phyloP scores from a whole-genome alignment of 192 early-diverging fungal species.

The Radiomyces spectabilis region DNA sequence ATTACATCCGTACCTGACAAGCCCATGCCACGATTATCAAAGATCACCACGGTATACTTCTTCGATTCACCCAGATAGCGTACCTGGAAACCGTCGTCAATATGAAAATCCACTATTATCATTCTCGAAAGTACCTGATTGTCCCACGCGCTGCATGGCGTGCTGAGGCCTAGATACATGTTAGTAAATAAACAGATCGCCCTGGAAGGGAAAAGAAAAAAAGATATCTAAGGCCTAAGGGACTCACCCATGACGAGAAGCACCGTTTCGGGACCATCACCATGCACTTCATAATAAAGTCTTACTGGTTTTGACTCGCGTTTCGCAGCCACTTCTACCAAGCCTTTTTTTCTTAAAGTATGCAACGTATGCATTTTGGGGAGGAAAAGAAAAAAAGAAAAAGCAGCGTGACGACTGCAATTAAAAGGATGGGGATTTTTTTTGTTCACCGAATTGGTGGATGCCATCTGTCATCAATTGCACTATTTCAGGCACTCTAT shows the following conservation, averaged over 20 bases:
- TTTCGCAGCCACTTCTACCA: neutral
- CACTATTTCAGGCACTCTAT: too few species aligned
- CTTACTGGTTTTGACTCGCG: neutral
- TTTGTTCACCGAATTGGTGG: too few species aligned
- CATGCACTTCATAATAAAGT: constrained; percentile 72
- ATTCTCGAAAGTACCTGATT: too few species aligned
- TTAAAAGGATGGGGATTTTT: too few species aligned
- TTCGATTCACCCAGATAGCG: constrained; percentile 53
- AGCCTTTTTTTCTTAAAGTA: neutral
- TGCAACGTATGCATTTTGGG: too few species aligned
- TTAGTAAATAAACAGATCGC: neutral
- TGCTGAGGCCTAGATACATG: neutral
- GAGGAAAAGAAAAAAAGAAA: too few species aligned
- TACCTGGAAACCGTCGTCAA: constrained; percentile 34
- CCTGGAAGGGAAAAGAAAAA: neutral
- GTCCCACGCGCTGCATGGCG: too few species aligned
- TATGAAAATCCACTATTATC: too few species aligned
- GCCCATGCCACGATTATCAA: constrained; percentile 81
- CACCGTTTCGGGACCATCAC: constrained; percentile 56
- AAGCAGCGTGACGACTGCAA: too few species aligned
- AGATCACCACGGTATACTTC: constrained; percentile 66
- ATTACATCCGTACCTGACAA: constrained; percentile 33
- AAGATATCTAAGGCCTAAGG: neutral
- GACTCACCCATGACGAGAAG: constrained; percentile 61
- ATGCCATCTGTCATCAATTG: too few species aligned